Base-by-base conservation (phyloP, 331 rosid genomes). In the Arachis monticola region DNA sequence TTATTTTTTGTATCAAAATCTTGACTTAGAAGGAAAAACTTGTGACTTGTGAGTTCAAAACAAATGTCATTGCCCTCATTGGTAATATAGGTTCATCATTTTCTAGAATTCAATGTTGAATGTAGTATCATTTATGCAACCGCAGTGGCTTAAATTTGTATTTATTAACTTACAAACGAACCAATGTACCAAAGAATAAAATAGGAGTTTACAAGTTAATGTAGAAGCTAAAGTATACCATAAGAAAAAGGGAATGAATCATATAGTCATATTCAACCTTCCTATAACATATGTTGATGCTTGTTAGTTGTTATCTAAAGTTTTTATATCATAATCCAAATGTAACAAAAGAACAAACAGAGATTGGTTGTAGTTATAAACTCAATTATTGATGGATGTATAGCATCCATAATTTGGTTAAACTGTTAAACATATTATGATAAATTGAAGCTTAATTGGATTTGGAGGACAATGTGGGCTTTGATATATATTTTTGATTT, bases 1-100 rank as follows among this genome's bases (percentile, higher is more conserved):
- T 35, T 4, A 2, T 2, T 35, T 35, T 35, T 35, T 3, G 40
- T 35, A 35, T 35, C 14, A 61, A 42, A 2, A 30, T 58, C 63
- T 69, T 68, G 47, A 7, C 64, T 69, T 63, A 2, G 66, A 57
- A 76, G 74, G 80, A 71, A 70, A 30, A 55, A 52, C 7, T 42
- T 17, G 22, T 17, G 22, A 11, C 10, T n/a, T 77, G 47, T 59
- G 2, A 57, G 41, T 48, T 5, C 22, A 41, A 47, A 77, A 70
- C 63, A 53, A 11, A 41, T 41, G 70, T 59, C 40, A 59, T 40
- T 60, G 3, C 41, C 57, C 46, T 53, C 12, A 5, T 30, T 50
- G 40, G 62, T 65, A 27, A 67, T 51, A 44, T 7, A 4, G 17
- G 55, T 44, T 22, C 30, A 67, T 52, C 62, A 17, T 17, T 17